Evolutionary conservation across 257 asterid species (phyloP).

Genomic region (Nicotiana benthamiana): DNA sequence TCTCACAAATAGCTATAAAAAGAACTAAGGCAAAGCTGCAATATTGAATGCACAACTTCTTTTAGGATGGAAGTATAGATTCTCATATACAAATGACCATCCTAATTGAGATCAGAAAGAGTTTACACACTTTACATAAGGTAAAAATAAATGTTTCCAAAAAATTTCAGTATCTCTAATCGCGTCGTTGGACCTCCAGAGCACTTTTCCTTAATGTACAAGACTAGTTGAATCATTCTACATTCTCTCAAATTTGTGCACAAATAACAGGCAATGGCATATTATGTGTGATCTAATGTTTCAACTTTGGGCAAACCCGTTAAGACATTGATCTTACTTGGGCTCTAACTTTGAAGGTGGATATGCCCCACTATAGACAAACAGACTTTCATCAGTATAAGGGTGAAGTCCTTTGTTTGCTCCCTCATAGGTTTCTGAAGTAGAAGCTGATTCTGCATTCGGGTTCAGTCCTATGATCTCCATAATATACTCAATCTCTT

Average conservation of each 20-base stretch:
- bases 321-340: constrained; percentile 24
- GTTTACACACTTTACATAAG: neutral
- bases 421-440: constrained; percentile 63
- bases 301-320: neutral
- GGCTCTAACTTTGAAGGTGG: constrained; percentile 40
- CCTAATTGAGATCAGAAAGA: neutral
- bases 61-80: neutral
- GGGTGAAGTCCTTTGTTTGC: constrained; percentile 50
- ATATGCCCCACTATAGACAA: constrained; percentile 43
- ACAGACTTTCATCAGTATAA: constrained; percentile 61
- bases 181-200: neutral
- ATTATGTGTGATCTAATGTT: neutral
- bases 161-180: neutral
- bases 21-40: neutral
- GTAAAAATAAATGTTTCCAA: neutral
- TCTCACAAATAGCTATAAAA: neutral
- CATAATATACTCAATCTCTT: constrained; percentile 72
- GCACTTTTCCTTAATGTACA: neutral
- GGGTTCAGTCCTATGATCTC: constrained; percentile 74
- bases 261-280: neutral
- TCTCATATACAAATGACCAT: neutral
- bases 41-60: neutral
- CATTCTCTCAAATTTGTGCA: neutral
- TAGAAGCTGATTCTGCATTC: constrained; percentile 59
- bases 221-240: neutral